A percentile compares a stretch with the other conserved stretches of the same genome.
Evolutionary conservation across 495 filamentous ascomycete genomes (phyloP).

Genomic region (Hypoxylon perforatum): DNA sequence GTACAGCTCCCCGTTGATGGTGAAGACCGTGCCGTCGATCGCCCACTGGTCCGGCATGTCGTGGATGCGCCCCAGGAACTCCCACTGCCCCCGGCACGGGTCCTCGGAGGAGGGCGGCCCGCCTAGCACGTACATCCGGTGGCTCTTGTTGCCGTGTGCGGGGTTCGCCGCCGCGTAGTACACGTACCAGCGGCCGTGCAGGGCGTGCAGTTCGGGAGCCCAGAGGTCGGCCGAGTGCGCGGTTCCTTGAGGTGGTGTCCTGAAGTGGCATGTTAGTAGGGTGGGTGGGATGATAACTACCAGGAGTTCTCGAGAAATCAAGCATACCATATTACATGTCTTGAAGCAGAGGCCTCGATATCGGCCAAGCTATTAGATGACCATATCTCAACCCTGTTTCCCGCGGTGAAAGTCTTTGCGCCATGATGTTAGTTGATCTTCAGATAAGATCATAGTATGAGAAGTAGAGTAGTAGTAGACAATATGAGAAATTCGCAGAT

Average conservation of each 20-base stretch:
- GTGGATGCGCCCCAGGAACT: constrained; percentile 44
- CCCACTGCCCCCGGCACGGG: constrained; percentile 44
- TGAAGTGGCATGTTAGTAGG: constrained; percentile 19
- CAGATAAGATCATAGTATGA: background rate
- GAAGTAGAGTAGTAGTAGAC: too few species aligned
- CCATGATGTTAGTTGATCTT: constrained; percentile 11
- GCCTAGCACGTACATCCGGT: constrained; percentile 49
- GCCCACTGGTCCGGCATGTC: constrained; percentile 48
- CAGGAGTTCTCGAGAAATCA: background rate
- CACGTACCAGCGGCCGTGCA: constrained; percentile 48
- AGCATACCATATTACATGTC: constrained; percentile 46
- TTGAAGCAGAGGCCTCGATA: constrained; percentile 40
- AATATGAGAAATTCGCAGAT: background rate
- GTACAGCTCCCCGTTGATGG: constrained; percentile 39
- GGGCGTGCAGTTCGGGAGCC: constrained; percentile 47
- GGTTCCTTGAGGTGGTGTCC: constrained; percentile 45
- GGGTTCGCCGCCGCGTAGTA: constrained; percentile 47
- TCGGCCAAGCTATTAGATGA: constrained; percentile 42
- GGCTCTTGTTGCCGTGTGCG: constrained; percentile 41
- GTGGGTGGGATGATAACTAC: background rate
- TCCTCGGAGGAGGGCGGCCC: constrained; percentile 38
- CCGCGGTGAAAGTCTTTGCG: constrained; percentile 47
- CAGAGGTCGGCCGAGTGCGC: constrained; percentile 47
- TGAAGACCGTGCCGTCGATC: constrained; percentile 48
- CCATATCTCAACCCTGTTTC: constrained; percentile 49